Percentiles rank a stretch among this genome's conserved stretches.
These are phyloP conservation scores for Fusarium xylarioides DNA, from an alignment of 2,329 filamentous ascomycete species.

Conservation along the genomic window DNA sequence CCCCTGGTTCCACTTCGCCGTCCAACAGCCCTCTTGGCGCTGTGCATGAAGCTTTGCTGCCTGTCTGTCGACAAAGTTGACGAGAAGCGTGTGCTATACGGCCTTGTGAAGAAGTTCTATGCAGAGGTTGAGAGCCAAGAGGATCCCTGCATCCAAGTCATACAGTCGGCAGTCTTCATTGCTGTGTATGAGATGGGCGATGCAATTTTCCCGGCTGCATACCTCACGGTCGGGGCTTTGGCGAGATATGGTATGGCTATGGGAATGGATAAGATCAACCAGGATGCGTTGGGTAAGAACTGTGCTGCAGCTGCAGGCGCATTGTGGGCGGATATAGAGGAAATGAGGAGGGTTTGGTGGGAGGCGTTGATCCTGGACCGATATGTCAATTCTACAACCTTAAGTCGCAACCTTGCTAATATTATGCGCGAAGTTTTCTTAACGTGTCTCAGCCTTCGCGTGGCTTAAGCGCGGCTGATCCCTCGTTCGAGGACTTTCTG, in stretches of 20 bases:
- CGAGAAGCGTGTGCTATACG: not conserved
- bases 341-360: not conserved
- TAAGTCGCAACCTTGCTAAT: not conserved
- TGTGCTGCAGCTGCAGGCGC: rapidly evolving
- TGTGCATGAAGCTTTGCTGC: not conserved
- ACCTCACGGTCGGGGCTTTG: not conserved
- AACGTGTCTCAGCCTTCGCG: not conserved
- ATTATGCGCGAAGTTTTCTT: rapidly evolving
- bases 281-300: not conserved
- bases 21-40: not conserved
- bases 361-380: not conserved
- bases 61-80: not conserved
- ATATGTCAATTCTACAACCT: not conserved
- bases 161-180: not conserved
- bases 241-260: not conserved
- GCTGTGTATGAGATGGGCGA: not conserved
- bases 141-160: not conserved
- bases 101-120: not conserved
- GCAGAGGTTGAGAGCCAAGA: not conserved
- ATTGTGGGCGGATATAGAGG: not conserved
- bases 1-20: not conserved
- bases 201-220: not conserved
- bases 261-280: not conserved
- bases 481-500: not conserved
- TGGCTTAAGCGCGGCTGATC: not conserved